phyloP scores from a whole-genome alignment of 2,329 filamentous ascomycete genomes.

The Diaporthe longicolla region DNA sequence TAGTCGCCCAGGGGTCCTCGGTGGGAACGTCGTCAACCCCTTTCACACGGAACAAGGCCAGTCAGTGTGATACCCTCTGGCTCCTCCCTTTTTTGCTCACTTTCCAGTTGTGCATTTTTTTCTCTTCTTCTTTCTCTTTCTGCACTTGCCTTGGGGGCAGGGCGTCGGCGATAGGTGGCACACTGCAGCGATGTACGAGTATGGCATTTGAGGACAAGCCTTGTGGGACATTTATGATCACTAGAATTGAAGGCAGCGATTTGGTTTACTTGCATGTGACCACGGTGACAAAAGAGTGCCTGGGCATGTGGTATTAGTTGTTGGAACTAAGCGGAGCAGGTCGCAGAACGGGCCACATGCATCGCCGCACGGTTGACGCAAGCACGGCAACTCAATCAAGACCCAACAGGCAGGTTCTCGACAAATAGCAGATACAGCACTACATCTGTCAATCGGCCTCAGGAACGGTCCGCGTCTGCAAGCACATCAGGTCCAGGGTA shows the following conservation, averaged over 20 bases:
- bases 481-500: background rate
- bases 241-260: background rate
- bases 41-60: background rate
- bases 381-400: conserved; percentile 9
- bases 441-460: conserved; percentile 17
- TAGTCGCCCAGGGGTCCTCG: background rate
- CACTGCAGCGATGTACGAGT: background rate
- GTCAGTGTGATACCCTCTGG: background rate
- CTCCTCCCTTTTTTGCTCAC: too few species aligned
- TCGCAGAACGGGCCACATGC: conserved; percentile 36
- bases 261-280: background rate
- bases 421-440: background rate
- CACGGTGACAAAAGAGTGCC: background rate
- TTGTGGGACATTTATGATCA: too few species aligned
- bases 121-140: background rate
- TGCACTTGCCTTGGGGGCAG: background rate
- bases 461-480: conserved; percentile 29
- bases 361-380: conserved; percentile 31
- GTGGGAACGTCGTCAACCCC: too few species aligned
- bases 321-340: background rate
- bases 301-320: background rate
- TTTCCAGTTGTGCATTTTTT: background rate
- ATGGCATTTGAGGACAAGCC: background rate
- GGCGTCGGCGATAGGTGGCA: too few species aligned
- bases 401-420: background rate